A percentile compares a stretch with the other conserved stretches of the same genome.
Conservation (phyloP, 352 stramenopile genomes). For the Phytophthora vignae region DNA sequence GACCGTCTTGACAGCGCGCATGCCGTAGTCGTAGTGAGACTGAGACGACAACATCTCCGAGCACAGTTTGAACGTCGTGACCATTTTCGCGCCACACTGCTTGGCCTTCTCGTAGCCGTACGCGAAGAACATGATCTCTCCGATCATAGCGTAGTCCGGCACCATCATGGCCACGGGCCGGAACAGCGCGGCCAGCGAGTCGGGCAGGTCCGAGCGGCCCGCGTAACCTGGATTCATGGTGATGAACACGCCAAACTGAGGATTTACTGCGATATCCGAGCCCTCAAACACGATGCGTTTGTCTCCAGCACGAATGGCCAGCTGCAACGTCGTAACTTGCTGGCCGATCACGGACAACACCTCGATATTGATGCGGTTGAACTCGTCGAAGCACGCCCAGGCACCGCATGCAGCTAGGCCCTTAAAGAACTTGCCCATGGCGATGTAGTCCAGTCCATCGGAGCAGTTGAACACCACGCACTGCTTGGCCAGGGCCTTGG, state of each 20-base stretch:
- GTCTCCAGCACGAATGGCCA: conserved; percentile 88
- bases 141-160: conserved; percentile 95
- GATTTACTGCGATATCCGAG: conserved; percentile 94
- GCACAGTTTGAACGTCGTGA: conserved; percentile 96
- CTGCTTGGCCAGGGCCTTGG: conserved; percentile 94
- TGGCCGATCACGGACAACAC: conserved; percentile 88
- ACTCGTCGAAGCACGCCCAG: conserved; percentile 97
- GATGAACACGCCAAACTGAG: conserved; percentile 96
- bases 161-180: conserved; percentile 98
- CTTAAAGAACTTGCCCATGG: conserved; percentile 96
- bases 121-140: conserved; percentile 97
- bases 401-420: conserved; percentile 92
- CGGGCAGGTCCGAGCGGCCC: conserved; percentile 93
- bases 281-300: conserved; percentile 95
- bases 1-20: conserved; percentile 96
- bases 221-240: conserved; percentile 97
- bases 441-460: conserved; percentile 95
- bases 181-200: conserved; percentile 96
- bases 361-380: conserved; percentile 97
- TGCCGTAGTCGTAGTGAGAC: conserved; percentile 97
- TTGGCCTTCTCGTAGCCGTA: conserved; percentile 95
- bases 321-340: conserved; percentile 87
- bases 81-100: conserved; percentile 95
- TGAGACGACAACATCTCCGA: conserved; percentile 95
- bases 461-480: conserved; percentile 97